These are phyloP conservation scores for Aspergillus cavernicola DNA, from an alignment of 495 filamentous ascomycete species.

Conservation along the genomic window DNA sequence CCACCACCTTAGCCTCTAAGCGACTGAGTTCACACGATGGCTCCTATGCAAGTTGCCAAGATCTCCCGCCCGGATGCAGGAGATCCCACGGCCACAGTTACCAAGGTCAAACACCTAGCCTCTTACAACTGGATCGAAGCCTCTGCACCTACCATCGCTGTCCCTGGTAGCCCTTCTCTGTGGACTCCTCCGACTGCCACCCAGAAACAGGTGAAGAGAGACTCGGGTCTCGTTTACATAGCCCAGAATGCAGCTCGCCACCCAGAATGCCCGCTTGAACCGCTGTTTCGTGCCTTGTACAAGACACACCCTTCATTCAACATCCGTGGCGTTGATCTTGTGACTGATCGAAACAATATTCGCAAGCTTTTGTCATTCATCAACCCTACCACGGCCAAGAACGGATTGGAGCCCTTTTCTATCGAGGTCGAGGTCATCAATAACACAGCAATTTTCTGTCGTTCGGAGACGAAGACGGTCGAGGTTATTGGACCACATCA, in stretches of 20 bases:
- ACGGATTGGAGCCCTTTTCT: constrained; percentile 30
- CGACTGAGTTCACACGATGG: no score
- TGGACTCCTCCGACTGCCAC: constrained; percentile 12
- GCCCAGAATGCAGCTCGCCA: constrained; percentile 22
- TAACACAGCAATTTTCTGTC: constrained; percentile 41
- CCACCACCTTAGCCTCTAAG: no score
- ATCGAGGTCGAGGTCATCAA: constrained; percentile 41
- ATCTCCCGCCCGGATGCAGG: not conserved
- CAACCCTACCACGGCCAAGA: constrained; percentile 19
- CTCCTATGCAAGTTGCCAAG: no score
- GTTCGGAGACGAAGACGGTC: constrained; percentile 28
- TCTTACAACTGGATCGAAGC: constrained; percentile 51
- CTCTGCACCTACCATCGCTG: constrained; percentile 23
- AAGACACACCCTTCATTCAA: constrained; percentile 38
- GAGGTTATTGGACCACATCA: constrained; percentile 1
- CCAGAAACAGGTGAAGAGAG: constrained; percentile 6
- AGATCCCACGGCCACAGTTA: not conserved
- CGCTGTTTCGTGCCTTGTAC: constrained; percentile 48
- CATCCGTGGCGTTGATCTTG: no score
- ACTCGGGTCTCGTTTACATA: constrained; percentile 20
- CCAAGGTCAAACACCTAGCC: constrained; percentile 37
- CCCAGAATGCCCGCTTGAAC: constrained; percentile 42
- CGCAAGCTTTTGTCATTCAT: constrained; percentile 50
- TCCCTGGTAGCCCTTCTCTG: constrained; percentile 19
- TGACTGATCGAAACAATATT: constrained; percentile 52